Evolutionary conservation across 1,284 basidiomycete species (phyloP).

Genomic region (Puccinia polysora): DNA sequence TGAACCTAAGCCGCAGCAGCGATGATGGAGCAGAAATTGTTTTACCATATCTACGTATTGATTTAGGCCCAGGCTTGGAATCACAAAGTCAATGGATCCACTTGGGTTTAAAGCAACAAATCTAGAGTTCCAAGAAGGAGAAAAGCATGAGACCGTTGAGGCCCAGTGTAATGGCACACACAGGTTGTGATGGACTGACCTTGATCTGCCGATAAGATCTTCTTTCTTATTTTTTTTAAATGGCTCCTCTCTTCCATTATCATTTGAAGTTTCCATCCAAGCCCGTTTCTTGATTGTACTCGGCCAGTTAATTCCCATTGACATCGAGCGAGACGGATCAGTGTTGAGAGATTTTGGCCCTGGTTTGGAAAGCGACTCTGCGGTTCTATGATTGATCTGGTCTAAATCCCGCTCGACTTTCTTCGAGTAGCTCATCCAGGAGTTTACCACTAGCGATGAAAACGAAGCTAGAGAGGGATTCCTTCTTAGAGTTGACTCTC

Average conservation of each 20-base stretch:
- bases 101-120: slow-evolving; percentile 42
- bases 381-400: no score
- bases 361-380: no score
- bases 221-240: slow-evolving; percentile 22
- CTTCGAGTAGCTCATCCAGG: slow-evolving; percentile 5
- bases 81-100: slow-evolving; percentile 40
- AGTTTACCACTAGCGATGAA: slow-evolving; percentile 16
- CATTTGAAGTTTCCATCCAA: neutral
- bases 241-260: slow-evolving; percentile 5
- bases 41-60: slow-evolving; percentile 43
- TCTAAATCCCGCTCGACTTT: no score
- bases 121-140: neutral
- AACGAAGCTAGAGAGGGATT: slow-evolving; percentile 29
- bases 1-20: neutral
- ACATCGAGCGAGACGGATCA: neutral
- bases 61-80: slow-evolving; percentile 38
- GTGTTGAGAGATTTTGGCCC: neutral
- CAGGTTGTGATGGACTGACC: neutral
- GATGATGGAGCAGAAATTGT: neutral
- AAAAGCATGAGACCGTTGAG: neutral
- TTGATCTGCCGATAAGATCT: slow-evolving; percentile 9
- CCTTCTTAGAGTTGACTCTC: neutral
- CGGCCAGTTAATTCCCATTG: neutral
- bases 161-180: neutral
- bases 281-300: slow-evolving; percentile 18